A percentile compares a stretch with the other conserved stretches of the same genome.
phyloP scores from a whole-genome alignment of 331 rosid genomes.

The Phaseolus coccineus region DNA sequence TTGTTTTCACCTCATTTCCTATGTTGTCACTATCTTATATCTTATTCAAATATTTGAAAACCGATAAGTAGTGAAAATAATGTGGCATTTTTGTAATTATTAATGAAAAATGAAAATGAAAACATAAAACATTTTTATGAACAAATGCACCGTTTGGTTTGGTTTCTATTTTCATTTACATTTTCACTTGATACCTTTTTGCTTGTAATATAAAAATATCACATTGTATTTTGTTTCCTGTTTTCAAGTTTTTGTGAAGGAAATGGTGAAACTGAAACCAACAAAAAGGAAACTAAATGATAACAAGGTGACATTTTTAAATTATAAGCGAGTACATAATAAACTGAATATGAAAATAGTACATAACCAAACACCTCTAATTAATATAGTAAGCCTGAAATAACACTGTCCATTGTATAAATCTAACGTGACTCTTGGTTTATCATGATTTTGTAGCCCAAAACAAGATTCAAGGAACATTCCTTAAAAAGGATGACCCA shows the following conservation, averaged over 20 bases:
- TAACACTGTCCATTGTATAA: conserved; percentile 39
- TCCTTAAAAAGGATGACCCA: conserved; percentile 89
- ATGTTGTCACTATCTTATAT: neutral
- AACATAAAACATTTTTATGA: neutral
- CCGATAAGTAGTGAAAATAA: neutral
- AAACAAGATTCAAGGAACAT: conserved; percentile 72
- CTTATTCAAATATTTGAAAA: conserved; percentile 23
- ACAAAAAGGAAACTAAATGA: conserved; percentile 21
- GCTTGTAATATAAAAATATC: neutral
- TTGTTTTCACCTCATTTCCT: neutral
- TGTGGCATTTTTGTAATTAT: neutral
- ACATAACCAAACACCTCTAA: neutral
- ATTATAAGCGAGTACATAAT: neutral
- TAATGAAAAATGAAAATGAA: neutral
- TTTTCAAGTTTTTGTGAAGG: conserved; percentile 11
- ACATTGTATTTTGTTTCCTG: conserved; percentile 5
- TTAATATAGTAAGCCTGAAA: conserved; percentile 15
- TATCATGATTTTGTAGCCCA: conserved; percentile 55
- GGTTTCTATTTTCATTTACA: conserved; percentile 12
- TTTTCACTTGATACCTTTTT: conserved; percentile 4
- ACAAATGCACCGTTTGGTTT: neutral
- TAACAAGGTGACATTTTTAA: conserved; percentile 2
- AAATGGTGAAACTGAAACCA: conserved; percentile 20
- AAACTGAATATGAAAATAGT: neutral
- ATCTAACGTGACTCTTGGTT: conserved; percentile 41